Conservation (phyloP, 2,329 filamentous ascomycete genomes). For the Paecilomyces sp. region DNA sequence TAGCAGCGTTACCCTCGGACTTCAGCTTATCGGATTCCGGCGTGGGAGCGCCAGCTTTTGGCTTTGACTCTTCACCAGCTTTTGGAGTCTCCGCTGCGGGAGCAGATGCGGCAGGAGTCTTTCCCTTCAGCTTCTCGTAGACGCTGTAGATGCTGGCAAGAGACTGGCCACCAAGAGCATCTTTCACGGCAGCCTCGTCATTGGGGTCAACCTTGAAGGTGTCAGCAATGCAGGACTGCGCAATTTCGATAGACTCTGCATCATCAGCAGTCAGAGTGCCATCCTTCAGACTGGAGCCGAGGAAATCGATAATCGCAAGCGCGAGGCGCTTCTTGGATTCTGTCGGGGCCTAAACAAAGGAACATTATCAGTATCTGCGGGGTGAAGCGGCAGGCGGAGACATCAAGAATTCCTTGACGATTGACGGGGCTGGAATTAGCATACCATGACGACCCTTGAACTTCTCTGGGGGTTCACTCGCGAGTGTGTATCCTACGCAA, state of each 20-base stretch:
- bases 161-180: slow-evolving; percentile 78
- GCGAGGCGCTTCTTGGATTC: slow-evolving; percentile 78
- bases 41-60: slow-evolving; percentile 27
- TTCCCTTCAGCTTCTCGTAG: slow-evolving; percentile 87
- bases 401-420: background rate
- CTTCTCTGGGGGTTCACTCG: background rate
- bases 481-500: background rate
- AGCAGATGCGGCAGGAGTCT: slow-evolving; percentile 42
- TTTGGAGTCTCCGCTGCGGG: slow-evolving; percentile 34
- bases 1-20: slow-evolving; percentile 84
- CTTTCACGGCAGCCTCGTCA: slow-evolving; percentile 63
- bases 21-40: slow-evolving; percentile 84
- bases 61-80: slow-evolving; percentile 29
- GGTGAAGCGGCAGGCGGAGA: background rate
- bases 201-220: slow-evolving; percentile 90
- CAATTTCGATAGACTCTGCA: slow-evolving; percentile 87
- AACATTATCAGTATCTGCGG: background rate
- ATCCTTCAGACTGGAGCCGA: slow-evolving; percentile 74
- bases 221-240: slow-evolving; percentile 88
- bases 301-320: slow-evolving; percentile 95
- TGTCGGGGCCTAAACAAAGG: slow-evolving; percentile 26
- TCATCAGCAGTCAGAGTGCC: slow-evolving; percentile 85
- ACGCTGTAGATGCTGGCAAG: slow-evolving; percentile 88
- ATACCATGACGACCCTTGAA: slow-evolving; percentile 4
- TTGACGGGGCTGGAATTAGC: background rate